Conservation (phyloP, 371 early-diverging fungal genomes). For the Gilbertella persicaria region DNA sequence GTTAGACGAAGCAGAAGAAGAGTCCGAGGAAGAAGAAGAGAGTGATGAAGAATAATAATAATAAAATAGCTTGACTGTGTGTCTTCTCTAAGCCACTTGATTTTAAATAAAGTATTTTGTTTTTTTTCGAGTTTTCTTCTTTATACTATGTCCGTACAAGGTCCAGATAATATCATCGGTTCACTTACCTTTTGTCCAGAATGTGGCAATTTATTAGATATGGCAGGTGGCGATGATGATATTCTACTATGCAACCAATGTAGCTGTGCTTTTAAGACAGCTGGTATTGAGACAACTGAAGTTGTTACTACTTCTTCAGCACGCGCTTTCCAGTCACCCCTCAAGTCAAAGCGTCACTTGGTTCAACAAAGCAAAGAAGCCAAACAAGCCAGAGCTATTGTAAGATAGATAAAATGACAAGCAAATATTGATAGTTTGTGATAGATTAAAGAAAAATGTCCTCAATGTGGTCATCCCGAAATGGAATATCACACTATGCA, state of each 20-base stretch:
- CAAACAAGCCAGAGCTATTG: conserved; percentile 72
- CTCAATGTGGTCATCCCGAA: conserved; percentile 91
- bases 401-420: conserved; percentile 28
- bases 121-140: conserved; percentile 14
- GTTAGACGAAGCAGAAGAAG: conserved; percentile 68
- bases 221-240: conserved; percentile 71
- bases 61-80: neutral
- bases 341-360: conserved; percentile 70
- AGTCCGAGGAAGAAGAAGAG: conserved; percentile 33
- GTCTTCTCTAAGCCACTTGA: conserved; percentile 3
- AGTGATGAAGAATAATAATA: conserved; percentile 24
- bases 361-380: conserved; percentile 62
- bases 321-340: conserved; percentile 80
- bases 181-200: conserved; percentile 85
- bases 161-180: conserved; percentile 48
- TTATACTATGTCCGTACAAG: conserved; percentile 15
- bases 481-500: conserved; percentile 99
- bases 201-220: conserved; percentile 88
- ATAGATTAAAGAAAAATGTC: conserved; percentile 87
- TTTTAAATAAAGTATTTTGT: neutral
- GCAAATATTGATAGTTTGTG: neutral
- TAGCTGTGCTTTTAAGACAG: conserved; percentile 65
- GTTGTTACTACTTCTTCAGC: conserved; percentile 75
- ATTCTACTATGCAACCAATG: conserved; percentile 81
- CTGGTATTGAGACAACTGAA: conserved; percentile 79